A percentile compares a stretch with the other conserved stretches of the same genome.
phyloP scores from a whole-genome alignment of 495 filamentous ascomycete species.

The Lepidopterella palustris region DNA sequence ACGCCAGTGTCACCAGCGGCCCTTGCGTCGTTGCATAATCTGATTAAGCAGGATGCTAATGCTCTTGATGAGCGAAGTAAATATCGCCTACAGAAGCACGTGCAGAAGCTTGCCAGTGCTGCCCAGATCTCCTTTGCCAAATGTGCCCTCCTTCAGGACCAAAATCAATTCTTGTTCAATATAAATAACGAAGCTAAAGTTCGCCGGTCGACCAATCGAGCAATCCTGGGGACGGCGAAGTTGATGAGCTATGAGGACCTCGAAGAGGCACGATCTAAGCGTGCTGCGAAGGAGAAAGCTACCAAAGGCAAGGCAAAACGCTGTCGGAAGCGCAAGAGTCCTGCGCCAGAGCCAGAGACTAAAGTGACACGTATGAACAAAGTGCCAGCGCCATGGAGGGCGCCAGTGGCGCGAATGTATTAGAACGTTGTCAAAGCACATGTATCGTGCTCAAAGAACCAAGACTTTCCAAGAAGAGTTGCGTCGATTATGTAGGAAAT shows the following conservation, averaged over 20 bases:
- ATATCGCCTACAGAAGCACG: background rate
- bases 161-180: background rate
- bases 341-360: background rate
- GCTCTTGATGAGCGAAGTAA: background rate
- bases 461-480: background rate
- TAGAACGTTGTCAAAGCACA: background rate
- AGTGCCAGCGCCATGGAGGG: too few species aligned
- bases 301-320: background rate
- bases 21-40: background rate
- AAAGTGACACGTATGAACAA: too few species aligned
- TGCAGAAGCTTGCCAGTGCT: background rate
- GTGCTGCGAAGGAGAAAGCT: background rate
- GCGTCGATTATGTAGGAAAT: too few species aligned
- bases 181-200: background rate
- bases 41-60: background rate
- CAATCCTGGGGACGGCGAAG: background rate
- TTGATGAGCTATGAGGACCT: background rate
- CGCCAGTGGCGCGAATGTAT: too few species aligned
- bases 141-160: background rate
- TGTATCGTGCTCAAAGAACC: background rate
- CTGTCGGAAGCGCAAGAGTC: background rate
- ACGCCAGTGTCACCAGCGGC: background rate
- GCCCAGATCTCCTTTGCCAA: background rate
- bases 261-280: background rate
- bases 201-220: background rate